Percentiles rank a stretch among this genome's conserved stretches.
These are phyloP conservation scores for Pistacia integerrima DNA, from an alignment of 345 rosid genomes.

Conservation along the genomic window DNA sequence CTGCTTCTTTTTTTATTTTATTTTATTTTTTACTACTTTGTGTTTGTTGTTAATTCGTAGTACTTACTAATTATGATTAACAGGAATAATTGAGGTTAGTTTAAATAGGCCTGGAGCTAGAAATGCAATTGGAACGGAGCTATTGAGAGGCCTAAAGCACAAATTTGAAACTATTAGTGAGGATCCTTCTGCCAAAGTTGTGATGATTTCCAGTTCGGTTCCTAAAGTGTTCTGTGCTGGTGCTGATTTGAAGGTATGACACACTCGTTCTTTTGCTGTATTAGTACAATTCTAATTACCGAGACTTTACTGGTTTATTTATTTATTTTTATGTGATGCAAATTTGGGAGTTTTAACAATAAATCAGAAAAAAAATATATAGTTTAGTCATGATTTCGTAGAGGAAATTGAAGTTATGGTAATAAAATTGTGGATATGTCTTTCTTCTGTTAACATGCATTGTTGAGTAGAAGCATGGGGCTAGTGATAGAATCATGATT, in stretches of 20 bases:
- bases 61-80: slow-evolving; percentile 7
- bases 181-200: slow-evolving; percentile 69
- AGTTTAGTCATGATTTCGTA: background rate
- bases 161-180: slow-evolving; percentile 53
- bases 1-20: background rate
- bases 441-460: slow-evolving; percentile 2
- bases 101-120: slow-evolving; percentile 66
- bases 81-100: slow-evolving; percentile 83
- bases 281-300: background rate
- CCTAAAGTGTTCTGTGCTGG: slow-evolving; percentile 91
- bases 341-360: background rate
- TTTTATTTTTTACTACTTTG: too few species aligned
- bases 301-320: background rate
- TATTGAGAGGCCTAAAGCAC: slow-evolving; percentile 65
- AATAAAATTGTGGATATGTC: background rate
- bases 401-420: background rate
- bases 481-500: background rate
- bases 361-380: background rate
- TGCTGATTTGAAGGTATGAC: slow-evolving; percentile 84
- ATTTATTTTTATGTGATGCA: background rate
- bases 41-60: background rate
- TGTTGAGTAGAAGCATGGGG: background rate
- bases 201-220: slow-evolving; percentile 68
- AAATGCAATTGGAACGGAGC: slow-evolving; percentile 80
- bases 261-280: background rate